Conservation (phyloP, 2,329 filamentous ascomycete species). For the Pestalotiopsis sp. region DNA sequence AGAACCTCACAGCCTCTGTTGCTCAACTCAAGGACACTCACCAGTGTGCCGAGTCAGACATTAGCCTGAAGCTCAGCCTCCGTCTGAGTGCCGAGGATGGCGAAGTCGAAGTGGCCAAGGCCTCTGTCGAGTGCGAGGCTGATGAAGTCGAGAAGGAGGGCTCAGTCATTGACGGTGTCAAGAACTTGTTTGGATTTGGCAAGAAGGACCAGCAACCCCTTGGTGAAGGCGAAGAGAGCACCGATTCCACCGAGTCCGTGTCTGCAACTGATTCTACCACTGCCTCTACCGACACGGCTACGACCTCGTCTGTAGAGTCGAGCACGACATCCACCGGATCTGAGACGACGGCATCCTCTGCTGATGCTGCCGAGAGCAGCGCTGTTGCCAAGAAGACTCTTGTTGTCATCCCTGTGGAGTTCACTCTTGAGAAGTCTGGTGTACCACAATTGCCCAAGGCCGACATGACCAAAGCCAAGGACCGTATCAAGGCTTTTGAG, state of each 20-base stretch:
- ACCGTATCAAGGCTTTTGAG: slow-evolving; percentile 82
- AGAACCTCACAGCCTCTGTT: slow-evolving; percentile 86
- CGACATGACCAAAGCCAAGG: slow-evolving; percentile 57
- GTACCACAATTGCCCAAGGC: slow-evolving; percentile 50
- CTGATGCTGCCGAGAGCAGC: slow-evolving; percentile 52
- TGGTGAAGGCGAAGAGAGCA: slow-evolving; percentile 59
- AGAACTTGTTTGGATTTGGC: slow-evolving; percentile 94
- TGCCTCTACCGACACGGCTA: slow-evolving; percentile 33
- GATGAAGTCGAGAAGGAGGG: slow-evolving; percentile 74
- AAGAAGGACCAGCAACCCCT: slow-evolving; percentile 82
- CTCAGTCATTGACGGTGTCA: slow-evolving; percentile 83
- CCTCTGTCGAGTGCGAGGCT: slow-evolving; percentile 83
- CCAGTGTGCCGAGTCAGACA: slow-evolving; percentile 74
- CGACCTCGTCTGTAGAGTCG: slow-evolving; percentile 43
- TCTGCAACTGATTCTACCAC: slow-evolving; percentile 32
- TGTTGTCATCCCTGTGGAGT: slow-evolving; percentile 55
- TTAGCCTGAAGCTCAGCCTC: slow-evolving; percentile 79
- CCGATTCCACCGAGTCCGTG: slow-evolving; percentile 45
- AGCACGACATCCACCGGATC: slow-evolving; percentile 42
- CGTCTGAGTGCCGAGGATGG: slow-evolving; percentile 74
- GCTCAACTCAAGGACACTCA: slow-evolving; percentile 76
- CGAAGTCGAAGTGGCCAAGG: slow-evolving; percentile 76
- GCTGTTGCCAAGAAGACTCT: slow-evolving; percentile 63
- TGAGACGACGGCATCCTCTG: slow-evolving; percentile 40
- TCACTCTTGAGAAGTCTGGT: slow-evolving; percentile 52